phyloP scores from a whole-genome alignment of 2,329 filamentous ascomycete species.

The Cladosporium sphaerospermum region DNA sequence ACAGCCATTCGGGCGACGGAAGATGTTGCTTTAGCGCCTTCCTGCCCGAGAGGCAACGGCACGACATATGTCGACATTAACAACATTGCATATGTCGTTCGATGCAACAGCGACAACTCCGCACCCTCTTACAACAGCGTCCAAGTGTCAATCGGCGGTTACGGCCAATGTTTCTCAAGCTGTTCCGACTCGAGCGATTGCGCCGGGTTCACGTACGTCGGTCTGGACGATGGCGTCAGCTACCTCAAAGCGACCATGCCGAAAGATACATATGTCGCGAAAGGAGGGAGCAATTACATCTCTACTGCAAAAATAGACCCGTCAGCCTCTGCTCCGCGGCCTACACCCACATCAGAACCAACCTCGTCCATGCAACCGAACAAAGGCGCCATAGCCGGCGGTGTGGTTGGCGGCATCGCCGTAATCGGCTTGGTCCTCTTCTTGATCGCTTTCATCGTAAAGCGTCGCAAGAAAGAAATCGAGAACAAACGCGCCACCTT shows the following conservation, averaged over 20 bases:
- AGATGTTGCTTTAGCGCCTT: conserved; percentile 13
- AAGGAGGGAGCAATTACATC: conserved; percentile 20
- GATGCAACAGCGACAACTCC: conserved; percentile 24
- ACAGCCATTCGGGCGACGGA: background rate
- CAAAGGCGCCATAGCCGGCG: conserved; percentile 18
- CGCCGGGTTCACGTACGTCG: conserved; percentile 25
- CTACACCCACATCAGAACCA: background rate
- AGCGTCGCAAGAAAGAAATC: conserved; percentile 17
- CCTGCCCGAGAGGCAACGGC: conserved; percentile 22
- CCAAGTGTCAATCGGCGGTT: conserved; percentile 21
- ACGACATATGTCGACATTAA: conserved; percentile 21
- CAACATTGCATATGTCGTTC: conserved; percentile 23
- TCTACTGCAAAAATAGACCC: conserved; percentile 19
- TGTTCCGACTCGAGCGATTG: conserved; percentile 21
- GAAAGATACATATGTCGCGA: conserved; percentile 14
- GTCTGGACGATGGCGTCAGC: conserved; percentile 22
- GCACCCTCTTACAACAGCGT: conserved; percentile 17
- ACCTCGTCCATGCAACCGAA: background rate
- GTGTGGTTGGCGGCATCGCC: conserved; percentile 18
- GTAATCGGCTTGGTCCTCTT: conserved; percentile 15
- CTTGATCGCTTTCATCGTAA: conserved; percentile 15
- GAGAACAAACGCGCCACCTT: conserved; percentile 18
- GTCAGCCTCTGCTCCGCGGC: conserved; percentile 12
- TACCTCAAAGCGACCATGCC: conserved; percentile 23
- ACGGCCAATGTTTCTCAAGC: conserved; percentile 25